phyloP scores from a whole-genome alignment of 345 rosid species.

The Lepidium sativum region DNA sequence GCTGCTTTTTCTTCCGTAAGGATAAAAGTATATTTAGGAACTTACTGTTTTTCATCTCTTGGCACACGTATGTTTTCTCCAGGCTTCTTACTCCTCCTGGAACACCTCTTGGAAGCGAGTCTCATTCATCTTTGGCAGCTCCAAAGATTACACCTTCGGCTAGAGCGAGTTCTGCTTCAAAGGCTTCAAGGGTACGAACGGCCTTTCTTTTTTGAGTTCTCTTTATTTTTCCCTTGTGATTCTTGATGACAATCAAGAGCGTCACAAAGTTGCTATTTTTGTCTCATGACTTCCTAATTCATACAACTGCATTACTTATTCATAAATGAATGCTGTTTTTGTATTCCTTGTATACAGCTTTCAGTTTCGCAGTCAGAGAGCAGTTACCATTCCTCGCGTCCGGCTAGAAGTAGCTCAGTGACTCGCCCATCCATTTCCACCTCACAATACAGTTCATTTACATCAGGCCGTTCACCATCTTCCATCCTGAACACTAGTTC shows the following conservation, averaged over 20 bases:
- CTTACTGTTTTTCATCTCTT: neutral
- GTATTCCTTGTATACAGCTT: constrained; percentile 43
- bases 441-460: constrained; percentile 58
- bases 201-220: neutral
- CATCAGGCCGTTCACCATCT: constrained; percentile 54
- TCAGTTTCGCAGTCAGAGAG: constrained; percentile 83
- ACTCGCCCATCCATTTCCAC: constrained; percentile 72
- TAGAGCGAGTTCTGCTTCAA: constrained; percentile 66
- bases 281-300: neutral
- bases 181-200: constrained; percentile 71
- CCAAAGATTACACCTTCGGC: constrained; percentile 45
- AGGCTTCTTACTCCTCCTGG: constrained; percentile 99
- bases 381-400: constrained; percentile 57
- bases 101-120: constrained; percentile 73
- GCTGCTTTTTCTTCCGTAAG: neutral
- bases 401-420: constrained; percentile 79
- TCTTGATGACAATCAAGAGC: neutral
- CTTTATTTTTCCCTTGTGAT: neutral
- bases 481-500: constrained; percentile 88
- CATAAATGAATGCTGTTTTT: neutral
- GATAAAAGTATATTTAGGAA: neutral
- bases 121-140: constrained; percentile 46
- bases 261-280: neutral
- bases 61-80: neutral
- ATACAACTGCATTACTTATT: constrained; percentile 7